phyloP scores from a whole-genome alignment of 345 rosid species.

The Excoecaria agallocha region DNA sequence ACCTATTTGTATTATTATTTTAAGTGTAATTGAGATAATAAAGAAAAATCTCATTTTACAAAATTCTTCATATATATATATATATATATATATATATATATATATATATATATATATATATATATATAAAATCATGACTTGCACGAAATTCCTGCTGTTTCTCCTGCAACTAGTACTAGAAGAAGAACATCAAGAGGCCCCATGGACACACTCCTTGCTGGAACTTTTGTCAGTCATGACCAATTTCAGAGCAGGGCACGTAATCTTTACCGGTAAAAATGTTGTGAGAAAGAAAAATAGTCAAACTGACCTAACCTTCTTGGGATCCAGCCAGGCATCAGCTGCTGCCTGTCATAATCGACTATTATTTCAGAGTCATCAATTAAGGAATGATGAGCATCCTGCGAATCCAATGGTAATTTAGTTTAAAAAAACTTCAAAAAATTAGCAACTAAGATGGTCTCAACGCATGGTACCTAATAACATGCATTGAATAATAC shows the following conservation, averaged over 20 bases:
- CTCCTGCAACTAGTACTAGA: neutral
- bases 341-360: constrained; percentile 78
- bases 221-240: constrained; percentile 22
- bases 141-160: neutral
- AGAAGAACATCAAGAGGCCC: neutral
- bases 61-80: too few species aligned
- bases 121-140: neutral
- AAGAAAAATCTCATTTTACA: too few species aligned
- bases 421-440: neutral
- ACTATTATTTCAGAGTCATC: constrained; percentile 77
- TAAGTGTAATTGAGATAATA: too few species aligned
- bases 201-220: constrained; percentile 17
- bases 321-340: constrained; percentile 99
- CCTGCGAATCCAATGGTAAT: constrained; percentile 34
- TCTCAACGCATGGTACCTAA: neutral
- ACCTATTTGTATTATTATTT: too few species aligned
- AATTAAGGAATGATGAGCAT: constrained; percentile 71
- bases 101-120: too few species aligned
- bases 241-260: neutral
- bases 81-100: too few species aligned
- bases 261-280: neutral
- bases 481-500: neutral
- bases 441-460: neutral
- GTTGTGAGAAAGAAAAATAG: neutral
- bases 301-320: constrained; percentile 78